phyloP scores from a whole-genome alignment of 805 yeast species.

The Nematodospora valgi region DNA sequence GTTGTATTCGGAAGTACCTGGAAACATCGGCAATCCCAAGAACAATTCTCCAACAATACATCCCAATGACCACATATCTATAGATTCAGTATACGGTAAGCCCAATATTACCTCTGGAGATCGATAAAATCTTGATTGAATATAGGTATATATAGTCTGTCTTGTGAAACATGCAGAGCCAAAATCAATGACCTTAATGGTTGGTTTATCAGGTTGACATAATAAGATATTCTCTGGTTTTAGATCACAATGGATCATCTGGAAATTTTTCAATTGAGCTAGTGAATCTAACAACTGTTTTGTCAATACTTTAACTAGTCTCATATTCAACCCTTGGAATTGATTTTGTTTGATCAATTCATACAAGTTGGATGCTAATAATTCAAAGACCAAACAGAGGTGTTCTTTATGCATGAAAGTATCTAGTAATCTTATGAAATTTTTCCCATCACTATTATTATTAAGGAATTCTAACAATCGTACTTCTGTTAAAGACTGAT shows the following conservation, averaged over 20 bases:
- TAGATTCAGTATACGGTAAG: conserved; percentile 84
- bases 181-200: conserved; percentile 89
- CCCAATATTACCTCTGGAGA: conserved; percentile 95
- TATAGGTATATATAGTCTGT: conserved; percentile 84
- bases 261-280: conserved; percentile 73
- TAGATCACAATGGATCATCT: conserved; percentile 91
- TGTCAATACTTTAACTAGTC: conserved; percentile 72
- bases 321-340: conserved; percentile 83
- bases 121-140: conserved; percentile 89
- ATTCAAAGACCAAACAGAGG: conserved; percentile 87
- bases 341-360: conserved; percentile 91
- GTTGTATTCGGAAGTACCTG: conserved; percentile 92
- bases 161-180: conserved; percentile 94
- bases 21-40: conserved; percentile 88
- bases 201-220: conserved; percentile 76
- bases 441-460: conserved; percentile 60
- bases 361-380: conserved; percentile 81
- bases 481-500: conserved; percentile 90
- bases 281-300: conserved; percentile 80
- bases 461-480: conserved; percentile 79
- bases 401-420: conserved; percentile 91
- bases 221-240: conserved; percentile 93
- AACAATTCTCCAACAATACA: conserved; percentile 89
- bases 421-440: conserved; percentile 76
- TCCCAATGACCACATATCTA: conserved; percentile 97